phyloP scores from a whole-genome alignment of 768 basidiomycete species.

The Russula griseocarnosa region DNA sequence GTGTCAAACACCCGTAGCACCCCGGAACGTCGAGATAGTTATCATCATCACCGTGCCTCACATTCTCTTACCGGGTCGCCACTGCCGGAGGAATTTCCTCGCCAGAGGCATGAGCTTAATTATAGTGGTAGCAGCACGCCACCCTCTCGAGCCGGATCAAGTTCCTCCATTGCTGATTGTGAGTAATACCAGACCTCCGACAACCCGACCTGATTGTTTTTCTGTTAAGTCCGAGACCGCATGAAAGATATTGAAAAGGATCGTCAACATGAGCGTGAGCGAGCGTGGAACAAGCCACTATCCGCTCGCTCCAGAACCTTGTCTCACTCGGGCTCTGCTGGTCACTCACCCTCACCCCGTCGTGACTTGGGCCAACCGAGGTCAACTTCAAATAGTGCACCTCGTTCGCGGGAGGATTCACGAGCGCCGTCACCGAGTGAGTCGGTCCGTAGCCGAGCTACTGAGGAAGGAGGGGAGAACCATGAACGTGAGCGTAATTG shows the following conservation, averaged over 20 bases:
- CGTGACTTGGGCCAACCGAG: constrained; percentile 9
- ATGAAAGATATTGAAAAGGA: constrained; percentile 34
- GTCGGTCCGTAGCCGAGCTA: constrained; percentile 17
- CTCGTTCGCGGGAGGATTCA: constrained; percentile 20
- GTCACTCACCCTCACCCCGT: constrained; percentile 39
- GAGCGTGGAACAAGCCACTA: constrained; percentile 47
- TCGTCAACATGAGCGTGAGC: constrained; percentile 43
- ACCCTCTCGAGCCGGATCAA: constrained; percentile 23
- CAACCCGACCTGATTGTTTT: neutral
- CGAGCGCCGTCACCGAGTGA: constrained; percentile 21
- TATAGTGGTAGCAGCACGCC: constrained; percentile 23
- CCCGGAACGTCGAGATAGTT: constrained; percentile 25
- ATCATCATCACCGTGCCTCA: constrained; percentile 29
- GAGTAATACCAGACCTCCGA: constrained; percentile 3
- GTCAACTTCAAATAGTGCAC: constrained; percentile 9
- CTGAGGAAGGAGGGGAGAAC: constrained; percentile 11
- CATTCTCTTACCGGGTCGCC: constrained; percentile 28
- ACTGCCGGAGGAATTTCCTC: constrained; percentile 24
- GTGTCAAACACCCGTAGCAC: constrained; percentile 11
- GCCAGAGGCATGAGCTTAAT: constrained; percentile 14
- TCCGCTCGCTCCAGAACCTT: constrained; percentile 37
- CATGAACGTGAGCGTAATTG: constrained; percentile 6
- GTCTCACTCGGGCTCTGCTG: constrained; percentile 33
- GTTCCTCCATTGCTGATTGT: constrained; percentile 26
- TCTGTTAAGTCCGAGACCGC: constrained; percentile 32